These are phyloP conservation scores for Aegilops longissima DNA, from an alignment of 176 grass and related monocot species.

Conservation along the genomic window DNA sequence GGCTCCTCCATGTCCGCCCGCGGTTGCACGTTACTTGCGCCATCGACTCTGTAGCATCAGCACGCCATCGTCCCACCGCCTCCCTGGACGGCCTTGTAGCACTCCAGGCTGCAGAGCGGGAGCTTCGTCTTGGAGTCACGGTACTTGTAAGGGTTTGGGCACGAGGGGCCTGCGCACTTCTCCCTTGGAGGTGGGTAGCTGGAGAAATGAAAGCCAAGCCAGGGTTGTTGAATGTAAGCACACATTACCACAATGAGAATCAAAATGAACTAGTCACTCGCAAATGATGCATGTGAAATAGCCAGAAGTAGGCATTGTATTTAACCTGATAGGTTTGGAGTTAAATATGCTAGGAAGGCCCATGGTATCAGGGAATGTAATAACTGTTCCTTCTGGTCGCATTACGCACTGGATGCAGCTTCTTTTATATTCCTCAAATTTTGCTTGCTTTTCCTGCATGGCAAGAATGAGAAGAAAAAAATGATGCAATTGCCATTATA, in stretches of 20 bases:
- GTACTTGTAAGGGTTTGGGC: constrained; percentile 94
- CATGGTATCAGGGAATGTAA: constrained; percentile 62
- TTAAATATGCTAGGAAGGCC: constrained; percentile 73
- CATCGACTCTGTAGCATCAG: constrained; percentile 45
- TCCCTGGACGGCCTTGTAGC: constrained; percentile 83
- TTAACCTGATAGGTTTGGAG: constrained; percentile 67
- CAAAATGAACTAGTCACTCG: neutral
- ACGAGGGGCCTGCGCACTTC: constrained; percentile 83
- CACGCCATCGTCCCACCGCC: constrained; percentile 45
- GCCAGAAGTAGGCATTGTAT: neutral
- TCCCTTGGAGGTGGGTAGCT: constrained; percentile 97
- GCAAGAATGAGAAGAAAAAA: neutral
- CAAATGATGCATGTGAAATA: constrained; percentile 18
- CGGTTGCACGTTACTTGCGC: neutral
- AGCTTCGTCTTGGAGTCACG: constrained; percentile 85
- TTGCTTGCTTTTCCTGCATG: constrained; percentile 50
- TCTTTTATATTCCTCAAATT: constrained; percentile 40
- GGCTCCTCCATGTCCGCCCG: neutral
- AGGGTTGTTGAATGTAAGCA: neutral
- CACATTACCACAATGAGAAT: neutral
- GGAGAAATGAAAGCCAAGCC: constrained; percentile 8
- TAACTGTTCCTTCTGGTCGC: constrained; percentile 54
- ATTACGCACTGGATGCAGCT: constrained; percentile 59
- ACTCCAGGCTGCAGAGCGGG: constrained; percentile 82
- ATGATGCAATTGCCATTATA: neutral